Percentiles rank a stretch among this genome's conserved stretches.
Conservation (phyloP, 2,329 filamentous ascomycete genomes). For the Alternaria solani region DNA sequence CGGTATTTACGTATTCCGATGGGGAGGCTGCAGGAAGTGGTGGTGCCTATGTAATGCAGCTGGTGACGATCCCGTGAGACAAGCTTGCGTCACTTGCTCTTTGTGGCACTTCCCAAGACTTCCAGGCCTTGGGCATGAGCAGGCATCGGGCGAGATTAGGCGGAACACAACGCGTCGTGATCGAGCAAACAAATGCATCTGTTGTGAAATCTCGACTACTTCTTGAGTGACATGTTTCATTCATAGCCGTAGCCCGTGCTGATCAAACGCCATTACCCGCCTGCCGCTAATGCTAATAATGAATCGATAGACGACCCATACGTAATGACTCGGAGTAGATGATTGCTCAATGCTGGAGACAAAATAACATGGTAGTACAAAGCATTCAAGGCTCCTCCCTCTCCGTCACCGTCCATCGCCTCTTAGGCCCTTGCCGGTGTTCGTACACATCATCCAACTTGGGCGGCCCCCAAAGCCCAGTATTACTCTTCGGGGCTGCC, state of each 20-base stretch:
- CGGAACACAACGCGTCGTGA: not conserved
- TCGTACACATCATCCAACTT: constrained; percentile 45
- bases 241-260: not conserved
- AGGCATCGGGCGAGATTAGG: constrained; percentile 6
- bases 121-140: not conserved
- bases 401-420: constrained; percentile 55
- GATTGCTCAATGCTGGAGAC: not conserved
- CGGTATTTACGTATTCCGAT: constrained; percentile 2
- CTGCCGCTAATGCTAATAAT: not conserved
- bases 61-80: constrained; percentile 8
- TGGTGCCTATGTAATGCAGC: not conserved
- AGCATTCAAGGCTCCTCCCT: constrained; percentile 29
- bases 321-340: not conserved
- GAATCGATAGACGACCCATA: not conserved
- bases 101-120: not conserved
- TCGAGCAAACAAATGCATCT: not conserved
- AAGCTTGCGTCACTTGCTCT: constrained; percentile 9
- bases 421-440: constrained; percentile 51
- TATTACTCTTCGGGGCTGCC: constrained; percentile 25
- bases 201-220: not conserved
- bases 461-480: constrained; percentile 57
- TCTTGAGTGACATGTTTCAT: not conserved
- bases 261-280: constrained; percentile 3
- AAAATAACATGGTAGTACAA: not conserved
- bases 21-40: not conserved